Evolutionary conservation across 2,329 filamentous ascomycete genomes (phyloP), one percentile per base, ranked within the genome.

Genomic region (Phaeosphaeria sp.): DNA sequence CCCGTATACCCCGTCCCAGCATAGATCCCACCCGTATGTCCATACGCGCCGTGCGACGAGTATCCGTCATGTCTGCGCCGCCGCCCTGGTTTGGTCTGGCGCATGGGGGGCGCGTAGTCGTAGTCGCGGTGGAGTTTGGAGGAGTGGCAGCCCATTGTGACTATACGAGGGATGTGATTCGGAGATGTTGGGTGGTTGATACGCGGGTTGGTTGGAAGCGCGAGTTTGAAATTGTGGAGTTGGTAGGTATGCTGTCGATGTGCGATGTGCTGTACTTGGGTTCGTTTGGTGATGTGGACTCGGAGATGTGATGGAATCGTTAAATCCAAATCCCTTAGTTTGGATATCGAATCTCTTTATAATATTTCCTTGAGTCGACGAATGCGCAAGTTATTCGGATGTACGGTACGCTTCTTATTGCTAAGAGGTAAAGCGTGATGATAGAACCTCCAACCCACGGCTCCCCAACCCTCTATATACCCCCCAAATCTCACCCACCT

Each of bases 71-170:
- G 40, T 20, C 21, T 51, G 21, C 43, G 33, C 33, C 25, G 17
- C 25, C 27, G 13, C 33, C 17, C 39, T 39, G 8, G 54, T 52
- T 47, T 60, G 2, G 44, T 27, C 21, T 46, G 51, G 3, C 57
- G 53, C 59, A 57, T 63, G 25, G 63, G 59, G 8, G 57, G 59
- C 11, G 63, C 56, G 18, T 61, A 65, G 18, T 47, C 22, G 53
- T 51, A 51, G 36, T 58, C 22, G 30, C n/a, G 5, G 47, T 45
- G 49, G 8, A 54, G 30, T 55, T 66, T 66, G 17, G 65, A 68
- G n/a, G 54, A 53, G 54, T 56, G 56, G 17, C 65, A 68, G 39
- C 65, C 65, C 65, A 68, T 68, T 40, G 44, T 65, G 30, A 6
- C 2, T 43, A 13, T 6, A 30, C 36, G 36, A 9, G 40, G 6